Percentiles rank a stretch among this genome's conserved stretches.
Evolutionary conservation across 441 rosid species (phyloP).

Genomic region (Erodium moschatum): DNA sequence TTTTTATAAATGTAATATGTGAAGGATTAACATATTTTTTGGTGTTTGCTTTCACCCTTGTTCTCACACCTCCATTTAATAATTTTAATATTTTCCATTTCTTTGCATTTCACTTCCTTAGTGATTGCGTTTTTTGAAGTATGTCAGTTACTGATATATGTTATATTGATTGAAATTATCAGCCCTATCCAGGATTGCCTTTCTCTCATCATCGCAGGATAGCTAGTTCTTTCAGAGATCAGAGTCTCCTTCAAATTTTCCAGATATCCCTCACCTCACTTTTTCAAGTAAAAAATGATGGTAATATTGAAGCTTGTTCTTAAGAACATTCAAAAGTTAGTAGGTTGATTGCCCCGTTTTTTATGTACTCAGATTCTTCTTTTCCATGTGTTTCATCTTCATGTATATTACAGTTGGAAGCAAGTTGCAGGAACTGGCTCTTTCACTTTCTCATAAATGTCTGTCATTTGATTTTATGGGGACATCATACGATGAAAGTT

Average conservation of each 20-base stretch:
- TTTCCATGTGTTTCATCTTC: background rate
- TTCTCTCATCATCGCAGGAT: conserved; percentile 85
- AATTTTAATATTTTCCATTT: background rate
- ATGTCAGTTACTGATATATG: conserved; percentile 18
- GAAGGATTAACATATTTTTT: background rate
- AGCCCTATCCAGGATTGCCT: conserved; percentile 81
- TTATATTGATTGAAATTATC: conserved; percentile 24
- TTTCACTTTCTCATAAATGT: conserved; percentile 27
- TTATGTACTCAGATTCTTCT: background rate
- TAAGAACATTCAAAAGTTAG: background rate
- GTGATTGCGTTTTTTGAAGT: background rate
- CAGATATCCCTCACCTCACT: conserved; percentile 87
- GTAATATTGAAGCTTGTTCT: conserved; percentile 30
- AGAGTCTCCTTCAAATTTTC: conserved; percentile 83
- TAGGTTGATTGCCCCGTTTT: background rate
- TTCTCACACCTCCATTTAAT: background rate
- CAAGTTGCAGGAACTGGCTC: conserved; percentile 26
- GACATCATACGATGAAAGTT: conserved; percentile 26
- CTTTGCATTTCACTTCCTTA: background rate
- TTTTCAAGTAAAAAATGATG: conserved; percentile 81
- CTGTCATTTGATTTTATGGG: conserved; percentile 32
- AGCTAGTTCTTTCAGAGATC: conserved; percentile 89
- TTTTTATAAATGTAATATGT: background rate
- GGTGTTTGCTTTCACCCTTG: background rate
- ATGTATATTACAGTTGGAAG: conserved; percentile 16